Base-by-base conservation (phyloP, 2,329 filamentous ascomycete species). In the Paraphaeosphaeria sporulosa region DNA sequence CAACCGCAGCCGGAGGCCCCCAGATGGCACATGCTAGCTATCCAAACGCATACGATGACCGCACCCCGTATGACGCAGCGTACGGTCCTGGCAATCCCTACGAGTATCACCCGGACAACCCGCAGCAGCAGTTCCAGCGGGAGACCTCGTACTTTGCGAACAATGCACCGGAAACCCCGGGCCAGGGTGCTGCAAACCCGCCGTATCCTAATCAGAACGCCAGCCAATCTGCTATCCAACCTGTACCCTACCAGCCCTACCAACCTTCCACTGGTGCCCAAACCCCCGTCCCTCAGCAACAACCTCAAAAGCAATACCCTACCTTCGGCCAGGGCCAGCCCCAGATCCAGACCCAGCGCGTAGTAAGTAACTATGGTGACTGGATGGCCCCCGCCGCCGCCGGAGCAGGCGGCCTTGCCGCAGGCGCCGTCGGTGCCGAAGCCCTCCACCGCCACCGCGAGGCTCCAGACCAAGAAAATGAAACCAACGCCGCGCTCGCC, bases 321-420 rank as follows among this genome's bases (percentile, higher is more conserved):
- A 21, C 51, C n/a, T 44, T 44, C 38, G 19, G 17, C 21, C 38
- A 30, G 25, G 25, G 25, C 25, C 25, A 27, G 25, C 25, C 25
- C 25, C 25, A 27, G 25, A 27, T n/a, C n/a, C n/a, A n/a, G 21
- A 59, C 56, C 12, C 64, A 72, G 60, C 68, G 72, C 8, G 76
- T 76, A 51, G 76, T 78, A 60, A 84, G 79, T 62, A 75, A 80
- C 54, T 83, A 85, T 58, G 82, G 82, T 17, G 79, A 83, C 32
- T 88, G 85, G 85, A 82, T 87, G 77, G 82, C 79, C 23, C 83
- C 83, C 36, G 79, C 78, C n/a, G 81, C 80, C n/a, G 82, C 83
- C 34, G 79, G 77, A n/a, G 81, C 80, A 21, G 82, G 77, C 10
- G 80, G 80, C 36, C 78, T 68, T 34, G 74, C 73, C 13, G 76